Conservation (phyloP, 2,329 filamentous ascomycete genomes). For the Ascochyta rabiei region DNA sequence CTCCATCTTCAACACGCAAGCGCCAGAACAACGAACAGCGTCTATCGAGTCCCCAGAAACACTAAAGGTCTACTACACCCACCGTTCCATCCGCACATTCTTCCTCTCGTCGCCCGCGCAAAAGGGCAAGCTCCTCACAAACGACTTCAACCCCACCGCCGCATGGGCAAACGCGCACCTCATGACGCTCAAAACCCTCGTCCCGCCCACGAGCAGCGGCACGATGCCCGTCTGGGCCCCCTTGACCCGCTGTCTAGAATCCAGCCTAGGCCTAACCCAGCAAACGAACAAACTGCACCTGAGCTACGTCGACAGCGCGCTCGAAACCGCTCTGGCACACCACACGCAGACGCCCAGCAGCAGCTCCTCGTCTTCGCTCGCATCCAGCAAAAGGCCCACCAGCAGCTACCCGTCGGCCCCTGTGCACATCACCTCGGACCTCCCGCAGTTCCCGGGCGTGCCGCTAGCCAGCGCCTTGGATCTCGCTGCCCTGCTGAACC, state of each 20-base stretch:
- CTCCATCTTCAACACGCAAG: slow-evolving; percentile 26
- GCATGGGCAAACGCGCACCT: slow-evolving; percentile 37
- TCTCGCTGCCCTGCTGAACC: slow-evolving; percentile 32
- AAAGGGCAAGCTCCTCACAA: slow-evolving; percentile 10
- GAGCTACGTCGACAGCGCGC: slow-evolving; percentile 29
- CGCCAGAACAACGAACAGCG: slow-evolving; percentile 4
- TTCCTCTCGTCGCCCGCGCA: slow-evolving; percentile 21
- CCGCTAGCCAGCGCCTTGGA: slow-evolving; percentile 24
- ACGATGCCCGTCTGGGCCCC: slow-evolving; percentile 25
- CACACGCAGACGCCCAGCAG: slow-evolving; percentile 7
- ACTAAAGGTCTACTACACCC: slow-evolving; percentile 34
- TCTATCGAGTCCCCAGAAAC: slow-evolving; percentile 3
- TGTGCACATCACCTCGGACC: not conserved
- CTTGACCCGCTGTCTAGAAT: slow-evolving; percentile 27
- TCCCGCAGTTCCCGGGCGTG: slow-evolving; percentile 14
- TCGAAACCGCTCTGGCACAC: slow-evolving; percentile 21
- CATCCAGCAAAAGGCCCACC: slow-evolving; percentile 4
- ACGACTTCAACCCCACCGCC: slow-evolving; percentile 22
- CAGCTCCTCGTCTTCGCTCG: slow-evolving; percentile 13
- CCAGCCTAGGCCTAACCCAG: slow-evolving; percentile 23
- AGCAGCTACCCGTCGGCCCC: slow-evolving; percentile 1
- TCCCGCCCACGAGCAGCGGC: slow-evolving; percentile 4
- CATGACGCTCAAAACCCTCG: slow-evolving; percentile 30
- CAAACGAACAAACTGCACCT: slow-evolving; percentile 25
- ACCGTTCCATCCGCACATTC: slow-evolving; percentile 33